Evolutionary conservation across 78 protist species (phyloP), one percentile per base, ranked within the genome.

Genomic region (Cavenderia fasciculata): DNA sequence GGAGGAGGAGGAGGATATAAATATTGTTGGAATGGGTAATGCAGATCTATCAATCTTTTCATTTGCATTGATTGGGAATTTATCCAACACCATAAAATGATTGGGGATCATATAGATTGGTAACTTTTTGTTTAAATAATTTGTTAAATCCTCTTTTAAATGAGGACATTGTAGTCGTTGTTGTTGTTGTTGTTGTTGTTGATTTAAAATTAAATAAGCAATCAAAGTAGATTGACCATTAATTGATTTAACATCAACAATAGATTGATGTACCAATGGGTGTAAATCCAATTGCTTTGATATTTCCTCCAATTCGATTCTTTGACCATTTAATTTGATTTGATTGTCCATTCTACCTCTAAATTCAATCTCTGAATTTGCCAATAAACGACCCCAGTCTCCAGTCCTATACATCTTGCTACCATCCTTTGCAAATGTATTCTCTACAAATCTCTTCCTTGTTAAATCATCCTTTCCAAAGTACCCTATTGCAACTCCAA

Each of bases 261-360:
- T 27, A 18, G 85, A 65, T n/a, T 69, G 66, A 8, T 74, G 92
- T 14, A 85, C 57, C 18, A 63, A 8, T 14, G 52, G 65, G 41
- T 85, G 66, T 6, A 34, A 12, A 25, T 74, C 84, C 4, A 85
- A 29, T 6, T 51, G 19, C 19, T 49, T 25, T 33, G 84, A 23
- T 43, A 85, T 85, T 29, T 85, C 92, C 38, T 74, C 85, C 66
- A 85, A 63, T 41, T 85, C 92, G 29, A 85, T 63, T 54, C 92
- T 47, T 5, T 73, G 57, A 19, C 92, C 92, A 51, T 61, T 43
- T 8, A 85, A 29, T 33, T 85, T 85, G 1, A 85, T 40, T 70
- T 85, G 92, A 29, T 74, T 85, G 29, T 85, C 92, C 1, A 74
- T 85, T 56, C 92, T 73, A 52, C 92, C 92, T 49, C 74, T 46